Conservation (phyloP, 257 asterid genomes). For the Linderniella brevidens region DNA sequence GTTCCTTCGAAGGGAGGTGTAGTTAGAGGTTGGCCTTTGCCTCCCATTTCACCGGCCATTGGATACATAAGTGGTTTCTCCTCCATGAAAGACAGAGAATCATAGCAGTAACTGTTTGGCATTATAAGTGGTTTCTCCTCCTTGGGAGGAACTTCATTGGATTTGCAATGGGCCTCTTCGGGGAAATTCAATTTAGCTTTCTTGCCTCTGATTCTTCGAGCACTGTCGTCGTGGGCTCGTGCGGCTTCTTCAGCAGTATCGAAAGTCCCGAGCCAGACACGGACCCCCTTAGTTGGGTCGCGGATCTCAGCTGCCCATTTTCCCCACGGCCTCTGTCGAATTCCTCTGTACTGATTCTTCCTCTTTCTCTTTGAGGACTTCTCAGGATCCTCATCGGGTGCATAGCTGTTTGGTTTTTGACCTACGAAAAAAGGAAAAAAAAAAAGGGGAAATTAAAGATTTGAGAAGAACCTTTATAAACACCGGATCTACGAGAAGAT, state of each 20-base stretch:
- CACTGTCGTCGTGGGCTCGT: conserved; percentile 75
- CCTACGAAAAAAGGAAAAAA: conserved; percentile 14
- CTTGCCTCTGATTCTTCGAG: conserved; percentile 72
- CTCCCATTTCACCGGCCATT: conserved; percentile 16
- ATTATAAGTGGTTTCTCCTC: conserved; percentile 13
- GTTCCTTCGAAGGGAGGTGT: conserved; percentile 11
- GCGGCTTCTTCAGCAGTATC: conserved; percentile 98
- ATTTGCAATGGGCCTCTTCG: conserved; percentile 27
- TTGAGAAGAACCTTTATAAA: too few relatives aligned
- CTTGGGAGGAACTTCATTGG: conserved; percentile 14
- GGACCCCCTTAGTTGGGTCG: conserved; percentile 81
- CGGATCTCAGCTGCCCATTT: conserved; percentile 99
- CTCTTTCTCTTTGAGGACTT: conserved; percentile 69
- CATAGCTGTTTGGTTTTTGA: conserved; percentile 19
- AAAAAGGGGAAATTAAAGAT: not conserved
- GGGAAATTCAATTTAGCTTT: conserved; percentile 88
- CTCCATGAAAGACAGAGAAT: conserved; percentile 16
- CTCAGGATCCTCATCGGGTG: conserved; percentile 31
- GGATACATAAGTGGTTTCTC: conserved; percentile 40
- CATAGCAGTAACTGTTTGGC: conserved; percentile 11
- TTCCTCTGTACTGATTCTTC: conserved; percentile 82
- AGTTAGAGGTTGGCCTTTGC: conserved; percentile 4
- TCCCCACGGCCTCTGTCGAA: conserved; percentile 95
- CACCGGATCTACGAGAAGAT: too few relatives aligned
- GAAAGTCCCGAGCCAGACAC: conserved; percentile 95